Evolutionary conservation across 1,139 yeast genomes (phyloP).

Genomic region (Nakaseomyces bracarensis): DNA sequence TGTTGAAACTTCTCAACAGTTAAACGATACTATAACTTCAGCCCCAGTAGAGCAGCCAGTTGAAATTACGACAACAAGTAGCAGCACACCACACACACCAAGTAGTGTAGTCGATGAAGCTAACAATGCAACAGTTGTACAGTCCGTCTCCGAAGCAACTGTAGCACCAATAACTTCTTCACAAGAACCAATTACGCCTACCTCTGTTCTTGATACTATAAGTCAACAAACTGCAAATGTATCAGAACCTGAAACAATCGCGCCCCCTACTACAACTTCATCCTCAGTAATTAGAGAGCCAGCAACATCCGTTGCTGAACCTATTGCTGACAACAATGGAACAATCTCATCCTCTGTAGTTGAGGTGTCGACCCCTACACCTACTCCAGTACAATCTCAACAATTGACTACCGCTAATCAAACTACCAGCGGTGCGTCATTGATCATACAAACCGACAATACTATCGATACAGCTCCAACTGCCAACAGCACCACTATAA

Average conservation of each 20-base stretch:
- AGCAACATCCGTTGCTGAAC: constrained; percentile 4
- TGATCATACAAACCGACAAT: not conserved
- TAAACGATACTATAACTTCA: not conserved
- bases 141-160: not conserved
- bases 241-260: constrained; percentile 4
- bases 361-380: not conserved
- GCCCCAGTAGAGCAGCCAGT: not conserved
- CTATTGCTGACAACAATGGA: no score
- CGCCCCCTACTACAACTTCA: not conserved
- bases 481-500: constrained; percentile 7
- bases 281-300: not conserved
- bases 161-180: not conserved
- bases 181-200: not conserved
- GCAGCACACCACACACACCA: not conserved
- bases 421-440: not conserved
- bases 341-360: not conserved
- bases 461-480: constrained; percentile 10
- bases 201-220: constrained; percentile 6
- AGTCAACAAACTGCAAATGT: constrained; percentile 11
- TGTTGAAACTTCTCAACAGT: constrained; percentile 5
- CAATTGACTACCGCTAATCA: not conserved
- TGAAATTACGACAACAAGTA: not conserved
- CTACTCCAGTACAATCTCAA: constrained; percentile 7
- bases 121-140: not conserved
- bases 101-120: not conserved